Conservation (phyloP, 106 monocot species). For the Allium cepa region DNA sequence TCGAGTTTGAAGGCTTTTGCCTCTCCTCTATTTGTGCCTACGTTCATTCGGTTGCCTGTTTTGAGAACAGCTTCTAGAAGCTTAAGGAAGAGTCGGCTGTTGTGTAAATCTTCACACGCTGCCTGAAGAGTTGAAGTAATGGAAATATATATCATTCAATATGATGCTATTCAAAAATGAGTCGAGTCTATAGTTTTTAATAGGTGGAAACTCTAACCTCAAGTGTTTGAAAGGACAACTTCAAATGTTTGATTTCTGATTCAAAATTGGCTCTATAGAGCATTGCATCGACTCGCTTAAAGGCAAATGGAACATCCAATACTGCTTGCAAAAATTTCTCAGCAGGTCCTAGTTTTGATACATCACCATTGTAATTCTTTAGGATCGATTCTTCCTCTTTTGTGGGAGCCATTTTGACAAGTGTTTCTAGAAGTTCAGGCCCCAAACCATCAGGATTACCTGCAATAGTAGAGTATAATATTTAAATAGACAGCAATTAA, state of each 20-base stretch:
- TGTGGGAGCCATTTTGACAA: slow-evolving; percentile 88
- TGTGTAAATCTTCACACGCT: slow-evolving; percentile 66
- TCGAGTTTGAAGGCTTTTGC: slow-evolving; percentile 79
- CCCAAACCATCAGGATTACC: slow-evolving; percentile 71
- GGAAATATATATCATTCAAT: not conserved
- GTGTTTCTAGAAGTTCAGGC: slow-evolving; percentile 63
- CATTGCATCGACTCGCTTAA: slow-evolving; percentile 81
- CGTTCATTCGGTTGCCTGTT: slow-evolving; percentile 79
- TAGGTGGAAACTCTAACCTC: slow-evolving; percentile 41
- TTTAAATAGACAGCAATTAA: no score
- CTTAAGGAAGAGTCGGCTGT: slow-evolving; percentile 61
- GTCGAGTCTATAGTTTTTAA: no score
- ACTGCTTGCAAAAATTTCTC: slow-evolving; percentile 67
- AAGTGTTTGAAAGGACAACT: slow-evolving; percentile 42
- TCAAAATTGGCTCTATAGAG: slow-evolving; percentile 77
- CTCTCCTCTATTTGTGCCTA: slow-evolving; percentile 64
- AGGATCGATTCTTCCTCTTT: slow-evolving; percentile 82
- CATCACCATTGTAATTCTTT: slow-evolving; percentile 54
- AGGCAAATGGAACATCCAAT: slow-evolving; percentile 74
- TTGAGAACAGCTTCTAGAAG: slow-evolving; percentile 72
- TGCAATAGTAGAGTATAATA: slow-evolving; percentile 5
- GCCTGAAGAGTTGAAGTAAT: slow-evolving; percentile 30
- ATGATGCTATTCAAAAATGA: not conserved
- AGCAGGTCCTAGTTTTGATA: slow-evolving; percentile 55
- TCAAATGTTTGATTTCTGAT: slow-evolving; percentile 61